Evolutionary conservation across 1,284 basidiomycete genomes (phyloP).

Genomic region (Moniliella sp.): DNA sequence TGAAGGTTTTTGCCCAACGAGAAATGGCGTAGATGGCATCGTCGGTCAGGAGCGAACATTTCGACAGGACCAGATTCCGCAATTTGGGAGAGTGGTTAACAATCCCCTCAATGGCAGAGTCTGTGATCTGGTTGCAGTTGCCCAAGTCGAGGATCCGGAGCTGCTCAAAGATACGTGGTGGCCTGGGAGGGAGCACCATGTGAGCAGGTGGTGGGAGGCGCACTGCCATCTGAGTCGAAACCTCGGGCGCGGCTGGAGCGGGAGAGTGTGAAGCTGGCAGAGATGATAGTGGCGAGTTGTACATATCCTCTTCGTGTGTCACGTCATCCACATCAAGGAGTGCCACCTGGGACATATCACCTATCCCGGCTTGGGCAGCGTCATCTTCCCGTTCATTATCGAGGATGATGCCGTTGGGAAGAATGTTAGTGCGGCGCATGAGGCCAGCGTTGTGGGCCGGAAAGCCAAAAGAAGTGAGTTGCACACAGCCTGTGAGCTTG

Average conservation of each 20-base stretch:
- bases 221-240: too few species aligned
- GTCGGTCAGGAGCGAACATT: constrained; percentile 70
- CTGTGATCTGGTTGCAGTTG: constrained; percentile 57
- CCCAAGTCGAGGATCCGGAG: constrained; percentile 42
- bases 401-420: constrained; percentile 1
- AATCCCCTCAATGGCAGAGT: constrained; percentile 73
- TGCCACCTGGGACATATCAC: too few species aligned
- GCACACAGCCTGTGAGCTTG: constrained; percentile 54
- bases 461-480: constrained; percentile 66
- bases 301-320: too few species aligned
- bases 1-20: constrained; percentile 71
- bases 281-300: too few species aligned
- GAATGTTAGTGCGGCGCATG: too few species aligned
- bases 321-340: too few species aligned
- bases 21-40: constrained; percentile 63
- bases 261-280: too few species aligned
- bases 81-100: constrained; percentile 69
- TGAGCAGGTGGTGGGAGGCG: too few species aligned
- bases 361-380: too few species aligned
- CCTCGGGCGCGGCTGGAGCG: too few species aligned
- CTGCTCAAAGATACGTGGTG: constrained; percentile 16
- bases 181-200: background rate
- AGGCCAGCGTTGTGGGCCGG: constrained; percentile 39
- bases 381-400: too few species aligned
- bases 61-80: constrained; percentile 73